These are phyloP conservation scores for Puccinia horiana DNA, from an alignment of 1,284 basidiomycete species.

Conservation along the genomic window DNA sequence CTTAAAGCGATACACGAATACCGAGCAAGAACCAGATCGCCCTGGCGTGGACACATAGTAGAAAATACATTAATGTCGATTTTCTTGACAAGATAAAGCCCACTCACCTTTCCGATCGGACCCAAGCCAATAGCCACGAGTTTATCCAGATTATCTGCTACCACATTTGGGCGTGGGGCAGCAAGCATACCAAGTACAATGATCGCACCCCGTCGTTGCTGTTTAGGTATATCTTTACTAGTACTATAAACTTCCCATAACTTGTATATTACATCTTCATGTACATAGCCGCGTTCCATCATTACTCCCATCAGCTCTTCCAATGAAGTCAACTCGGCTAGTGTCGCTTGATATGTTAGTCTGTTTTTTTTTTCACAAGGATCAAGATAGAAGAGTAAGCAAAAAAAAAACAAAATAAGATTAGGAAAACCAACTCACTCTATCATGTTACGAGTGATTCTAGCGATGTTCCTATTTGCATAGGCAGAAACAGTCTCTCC, in stretches of 20 bases:
- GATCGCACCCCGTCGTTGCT: constrained; percentile 86
- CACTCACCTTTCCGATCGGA: constrained; percentile 64
- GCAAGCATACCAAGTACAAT: constrained; percentile 95
- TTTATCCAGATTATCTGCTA: constrained; percentile 82
- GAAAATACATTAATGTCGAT: background rate
- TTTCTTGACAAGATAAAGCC: background rate
- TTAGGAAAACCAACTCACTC: constrained; percentile 64
- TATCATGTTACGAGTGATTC: constrained; percentile 98
- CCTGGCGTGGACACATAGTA: background rate
- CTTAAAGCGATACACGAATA: constrained; percentile 93
- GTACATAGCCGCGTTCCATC: constrained; percentile 78
- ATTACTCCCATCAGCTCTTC: constrained; percentile 95
- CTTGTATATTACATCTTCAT: constrained; percentile 80
- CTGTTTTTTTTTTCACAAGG: constrained; percentile 12
- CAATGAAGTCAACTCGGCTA: constrained; percentile 91
- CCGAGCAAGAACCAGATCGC: constrained; percentile 82
- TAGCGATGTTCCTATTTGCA: constrained; percentile 79
- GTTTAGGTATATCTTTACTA: constrained; percentile 71
- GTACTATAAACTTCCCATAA: constrained; percentile 91
- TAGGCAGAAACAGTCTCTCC: constrained; percentile 59
- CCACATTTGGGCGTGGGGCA: constrained; percentile 75
- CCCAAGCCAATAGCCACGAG: constrained; percentile 89
- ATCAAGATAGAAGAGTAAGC: background rate
- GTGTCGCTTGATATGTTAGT: constrained; percentile 77
- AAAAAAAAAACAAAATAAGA: background rate